A percentile compares a stretch with the other conserved stretches of the same genome.
phyloP scores from a whole-genome alignment of 2,329 filamentous ascomycete species.

The Sporothrix humicola region DNA sequence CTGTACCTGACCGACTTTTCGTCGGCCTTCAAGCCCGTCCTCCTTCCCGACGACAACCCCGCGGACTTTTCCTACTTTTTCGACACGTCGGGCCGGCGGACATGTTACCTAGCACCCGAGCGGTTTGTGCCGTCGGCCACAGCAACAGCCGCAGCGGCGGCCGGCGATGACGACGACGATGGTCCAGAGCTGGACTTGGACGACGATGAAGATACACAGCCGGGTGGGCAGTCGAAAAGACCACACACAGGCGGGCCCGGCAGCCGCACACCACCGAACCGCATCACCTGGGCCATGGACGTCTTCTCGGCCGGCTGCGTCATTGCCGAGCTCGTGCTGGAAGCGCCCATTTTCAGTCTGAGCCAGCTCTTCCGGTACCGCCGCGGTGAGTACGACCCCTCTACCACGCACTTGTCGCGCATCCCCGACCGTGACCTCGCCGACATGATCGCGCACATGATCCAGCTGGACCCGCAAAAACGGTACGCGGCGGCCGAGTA shows the following conservation, averaged over 20 bases:
- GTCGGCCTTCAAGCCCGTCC: conserved; percentile 90
- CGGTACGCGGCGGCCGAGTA: conserved; percentile 94
- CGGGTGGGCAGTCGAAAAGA: not conserved
- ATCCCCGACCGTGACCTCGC: conserved; percentile 87
- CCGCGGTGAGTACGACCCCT: conserved; percentile 88
- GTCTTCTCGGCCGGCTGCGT: conserved; percentile 97
- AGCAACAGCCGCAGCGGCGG: conserved; percentile 44
- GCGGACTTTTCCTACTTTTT: conserved; percentile 98
- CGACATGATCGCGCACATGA: conserved; percentile 93
- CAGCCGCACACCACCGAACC: conserved; percentile 31
- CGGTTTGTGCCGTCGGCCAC: conserved; percentile 78
- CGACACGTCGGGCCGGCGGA: conserved; percentile 86
- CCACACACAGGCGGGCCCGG: not conserved
- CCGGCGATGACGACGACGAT: conserved; percentile 67
- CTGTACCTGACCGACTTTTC: conserved; percentile 98
- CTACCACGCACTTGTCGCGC: conserved; percentile 77
- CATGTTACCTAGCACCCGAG: conserved; percentile 94
- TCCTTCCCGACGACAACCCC: conserved; percentile 93
- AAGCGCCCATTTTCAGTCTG: conserved; percentile 95
- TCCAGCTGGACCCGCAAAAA: conserved; percentile 88
- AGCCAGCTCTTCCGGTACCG: conserved; percentile 96
- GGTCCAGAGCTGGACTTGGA: conserved; percentile 15
- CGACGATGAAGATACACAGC: not conserved
- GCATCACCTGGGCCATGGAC: conserved; percentile 90
- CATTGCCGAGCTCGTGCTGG: conserved; percentile 93